phyloP scores from a whole-genome alignment of 768 basidiomycete genomes.

The Phylloporus rhodoxanthus region DNA sequence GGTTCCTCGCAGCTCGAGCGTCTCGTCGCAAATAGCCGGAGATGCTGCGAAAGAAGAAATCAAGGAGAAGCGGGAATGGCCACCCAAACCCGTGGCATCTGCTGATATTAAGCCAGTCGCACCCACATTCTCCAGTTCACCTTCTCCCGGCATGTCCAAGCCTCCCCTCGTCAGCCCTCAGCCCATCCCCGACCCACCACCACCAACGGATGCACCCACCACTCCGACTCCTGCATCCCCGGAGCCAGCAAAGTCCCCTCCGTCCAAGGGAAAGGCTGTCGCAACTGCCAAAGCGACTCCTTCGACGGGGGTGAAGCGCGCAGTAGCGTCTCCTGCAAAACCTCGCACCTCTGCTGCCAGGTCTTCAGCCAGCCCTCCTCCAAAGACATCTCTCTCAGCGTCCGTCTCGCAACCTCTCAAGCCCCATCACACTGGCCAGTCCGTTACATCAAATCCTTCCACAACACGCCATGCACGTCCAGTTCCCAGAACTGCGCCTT shows the following conservation, averaged over 20 bases:
- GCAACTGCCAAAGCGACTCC: slow-evolving; percentile 19
- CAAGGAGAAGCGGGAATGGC: slow-evolving; percentile 76
- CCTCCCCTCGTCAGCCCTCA: slow-evolving; percentile 25
- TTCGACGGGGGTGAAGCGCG: slow-evolving; percentile 16
- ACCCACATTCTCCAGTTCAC: slow-evolving; percentile 34
- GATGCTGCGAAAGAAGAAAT: slow-evolving; percentile 62
- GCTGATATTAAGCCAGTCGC: slow-evolving; percentile 31
- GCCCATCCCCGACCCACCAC: slow-evolving; percentile 23
- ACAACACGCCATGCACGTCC: slow-evolving; percentile 23
- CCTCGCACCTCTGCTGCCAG: slow-evolving; percentile 20
- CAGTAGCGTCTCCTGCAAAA: slow-evolving; percentile 27
- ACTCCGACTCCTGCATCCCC: slow-evolving; percentile 20
- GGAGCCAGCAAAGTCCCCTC: slow-evolving; percentile 18
- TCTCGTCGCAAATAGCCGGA: slow-evolving; percentile 55
- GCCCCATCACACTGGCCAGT: slow-evolving; percentile 40
- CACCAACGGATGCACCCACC: slow-evolving; percentile 13
- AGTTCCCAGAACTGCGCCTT: slow-evolving; percentile 27
- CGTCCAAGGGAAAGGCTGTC: slow-evolving; percentile 16
- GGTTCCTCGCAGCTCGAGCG: slow-evolving; percentile 60
- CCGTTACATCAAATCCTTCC: slow-evolving; percentile 30
- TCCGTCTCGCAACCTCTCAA: slow-evolving; percentile 35
- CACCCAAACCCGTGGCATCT: slow-evolving; percentile 44
- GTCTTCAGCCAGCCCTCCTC: slow-evolving; percentile 20
- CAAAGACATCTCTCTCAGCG: slow-evolving; percentile 29
- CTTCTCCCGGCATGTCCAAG: slow-evolving; percentile 16